These are phyloP conservation scores for Sclerotinia sclerotiorum DNA, from an alignment of 2,329 filamentous ascomycete genomes.

Conservation along the genomic window DNA sequence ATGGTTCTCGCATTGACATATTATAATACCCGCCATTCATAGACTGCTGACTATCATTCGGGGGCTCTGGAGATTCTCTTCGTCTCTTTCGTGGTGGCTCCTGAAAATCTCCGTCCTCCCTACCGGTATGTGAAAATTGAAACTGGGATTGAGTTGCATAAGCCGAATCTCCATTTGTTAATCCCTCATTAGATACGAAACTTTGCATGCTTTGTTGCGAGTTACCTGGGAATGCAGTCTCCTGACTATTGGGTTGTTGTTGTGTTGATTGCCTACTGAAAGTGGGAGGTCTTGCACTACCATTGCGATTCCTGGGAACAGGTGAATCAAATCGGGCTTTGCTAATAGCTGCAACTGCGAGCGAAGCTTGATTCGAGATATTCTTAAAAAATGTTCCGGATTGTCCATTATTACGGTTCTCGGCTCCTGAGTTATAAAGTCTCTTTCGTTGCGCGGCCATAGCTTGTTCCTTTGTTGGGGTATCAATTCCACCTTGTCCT, in stretches of 20 bases:
- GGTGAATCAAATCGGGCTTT: constrained; percentile 94
- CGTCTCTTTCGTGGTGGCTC: constrained; percentile 83
- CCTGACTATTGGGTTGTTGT: constrained; percentile 59
- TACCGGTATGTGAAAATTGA: constrained; percentile 42
- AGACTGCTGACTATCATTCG: constrained; percentile 46
- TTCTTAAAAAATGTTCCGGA: constrained; percentile 96
- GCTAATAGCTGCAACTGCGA: constrained; percentile 92
- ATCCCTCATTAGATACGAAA: constrained; percentile 72
- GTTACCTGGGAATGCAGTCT: constrained; percentile 65
- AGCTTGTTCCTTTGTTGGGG: constrained; percentile 96
- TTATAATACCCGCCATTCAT: constrained; percentile 47
- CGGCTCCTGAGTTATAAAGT: constrained; percentile 75
- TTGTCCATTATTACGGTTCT: constrained; percentile 64
- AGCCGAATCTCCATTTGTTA: constrained; percentile 64
- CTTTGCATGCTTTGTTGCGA: constrained; percentile 82
- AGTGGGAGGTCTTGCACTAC: constrained; percentile 63
- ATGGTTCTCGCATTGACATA: constrained; percentile 59
- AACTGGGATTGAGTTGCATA: constrained; percentile 58
- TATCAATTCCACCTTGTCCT: constrained; percentile 77
- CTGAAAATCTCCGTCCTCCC: constrained; percentile 51
- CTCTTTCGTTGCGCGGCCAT: constrained; percentile 95
- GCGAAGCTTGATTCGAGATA: constrained; percentile 89
- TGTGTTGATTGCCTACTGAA: constrained; percentile 73
- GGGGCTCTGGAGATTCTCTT: constrained; percentile 51
- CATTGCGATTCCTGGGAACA: constrained; percentile 60